Evolutionary conservation across 345 rosid species (phyloP), one percentile per base, ranked within the genome.

Genomic region (Iberis pinnata): DNA sequence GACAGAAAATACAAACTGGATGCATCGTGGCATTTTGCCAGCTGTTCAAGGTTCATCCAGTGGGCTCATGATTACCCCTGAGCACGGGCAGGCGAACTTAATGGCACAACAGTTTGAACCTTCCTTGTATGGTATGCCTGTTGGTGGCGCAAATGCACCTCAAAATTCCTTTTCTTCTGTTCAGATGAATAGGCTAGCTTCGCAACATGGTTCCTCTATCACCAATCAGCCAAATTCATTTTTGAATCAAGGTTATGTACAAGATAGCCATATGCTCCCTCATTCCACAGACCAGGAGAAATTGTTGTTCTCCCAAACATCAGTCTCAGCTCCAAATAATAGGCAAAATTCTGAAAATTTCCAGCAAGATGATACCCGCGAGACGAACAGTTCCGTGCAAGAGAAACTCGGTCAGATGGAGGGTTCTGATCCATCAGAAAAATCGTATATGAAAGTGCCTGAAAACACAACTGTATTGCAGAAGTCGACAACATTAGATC

Each of bases 401-500:
- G 89, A 76, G 57, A 53, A 53, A 17, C 69, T 65, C 38, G 48
- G 16, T 49, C 67, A 53, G 54, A 67, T 74, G 59, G 80, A 72
- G 56, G 54, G 53, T 58, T 58, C 58, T 56, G 58, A 69, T 67
- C 63, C 51, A 32, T 53, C 73, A 44, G 83, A 74, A 71, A 64
- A 65, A 9, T 48, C 80, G 33, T 75, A 52, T 41, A 78, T 71
- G 58, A 76, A 75, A 62, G 58, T 69, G 18, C 55, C 25, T 8
- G 37, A 67, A 62, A 71, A 71, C 56, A 65, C 40, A 20, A 43
- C 39, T 31, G 61, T 76, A 44, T 70, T 78, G 9, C 84, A 76
- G 68, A 80, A 71, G 64, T 72, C 71, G 33, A 80, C 88, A 59
- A 58, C 86, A 12, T 71, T 92, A 60, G 98, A 92, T 78, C 97